phyloP scores from a whole-genome alignment of 1,284 basidiomycete species.

The Fomitopsis pinicola region DNA sequence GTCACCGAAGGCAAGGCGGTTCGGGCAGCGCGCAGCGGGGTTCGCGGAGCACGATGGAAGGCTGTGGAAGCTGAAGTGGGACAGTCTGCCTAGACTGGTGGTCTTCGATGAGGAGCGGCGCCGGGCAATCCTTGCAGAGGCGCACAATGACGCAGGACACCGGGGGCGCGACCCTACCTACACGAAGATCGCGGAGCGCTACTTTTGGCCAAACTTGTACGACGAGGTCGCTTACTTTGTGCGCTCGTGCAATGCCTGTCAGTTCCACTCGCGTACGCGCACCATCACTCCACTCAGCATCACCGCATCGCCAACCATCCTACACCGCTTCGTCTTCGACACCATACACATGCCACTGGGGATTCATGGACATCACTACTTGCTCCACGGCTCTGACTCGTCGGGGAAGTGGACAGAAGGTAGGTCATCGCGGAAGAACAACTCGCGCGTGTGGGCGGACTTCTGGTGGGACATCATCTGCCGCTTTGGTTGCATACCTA shows the following conservation, averaged over 20 bases:
- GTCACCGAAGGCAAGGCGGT: too few relatives aligned
- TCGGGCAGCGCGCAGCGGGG: too few relatives aligned
- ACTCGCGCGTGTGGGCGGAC: slow-evolving; percentile 15
- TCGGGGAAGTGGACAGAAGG: slow-evolving; percentile 26
- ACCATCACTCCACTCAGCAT: neutral
- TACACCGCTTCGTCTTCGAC: slow-evolving; percentile 18
- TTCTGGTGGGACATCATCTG: slow-evolving; percentile 31
- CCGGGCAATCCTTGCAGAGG: slow-evolving; percentile 13
- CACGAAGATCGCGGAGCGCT: slow-evolving; percentile 17
- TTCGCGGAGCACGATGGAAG: neutral
- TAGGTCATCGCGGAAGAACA: slow-evolving; percentile 10
- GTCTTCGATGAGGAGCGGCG: slow-evolving; percentile 6
- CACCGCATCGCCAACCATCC: slow-evolving; percentile 1
- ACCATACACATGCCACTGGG: slow-evolving; percentile 27
- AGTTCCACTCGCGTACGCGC: slow-evolving; percentile 9
- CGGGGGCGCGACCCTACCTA: slow-evolving; percentile 26
- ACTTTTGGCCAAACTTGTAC: slow-evolving; percentile 30
- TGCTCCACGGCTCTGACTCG: slow-evolving; percentile 24
- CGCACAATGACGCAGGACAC: slow-evolving; percentile 23
- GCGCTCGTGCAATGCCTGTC: slow-evolving; percentile 30
- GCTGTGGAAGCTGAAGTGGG: neutral
- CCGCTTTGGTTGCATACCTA: slow-evolving; percentile 22
- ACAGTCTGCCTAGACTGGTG: slow-evolving; percentile 3
- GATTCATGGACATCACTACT: slow-evolving; percentile 16
- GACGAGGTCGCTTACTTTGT: slow-evolving; percentile 28